A percentile compares a stretch with the other conserved stretches of the same genome.
Conservation (phyloP, 1,284 basidiomycete genomes). For the Ceratobasidium sp. region DNA sequence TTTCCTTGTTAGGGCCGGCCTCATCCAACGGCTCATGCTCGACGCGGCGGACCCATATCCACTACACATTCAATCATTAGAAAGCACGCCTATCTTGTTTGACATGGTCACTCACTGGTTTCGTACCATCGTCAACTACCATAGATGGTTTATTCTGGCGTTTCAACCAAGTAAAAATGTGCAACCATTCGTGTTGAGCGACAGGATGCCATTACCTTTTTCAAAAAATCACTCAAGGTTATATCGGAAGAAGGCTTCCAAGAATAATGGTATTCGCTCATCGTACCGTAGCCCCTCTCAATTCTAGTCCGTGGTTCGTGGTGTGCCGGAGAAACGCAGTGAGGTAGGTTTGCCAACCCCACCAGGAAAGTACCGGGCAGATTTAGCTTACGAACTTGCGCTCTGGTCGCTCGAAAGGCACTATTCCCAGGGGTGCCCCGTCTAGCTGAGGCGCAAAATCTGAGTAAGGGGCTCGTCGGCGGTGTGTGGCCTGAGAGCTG, state of each 20-base stretch:
- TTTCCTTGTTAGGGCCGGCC: constrained; percentile 45
- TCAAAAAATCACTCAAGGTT: constrained; percentile 19
- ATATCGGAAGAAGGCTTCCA: constrained; percentile 23
- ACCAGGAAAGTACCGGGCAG: no score
- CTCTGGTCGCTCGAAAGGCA: no score
- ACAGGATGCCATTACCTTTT: constrained; percentile 12
- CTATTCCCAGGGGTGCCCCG: no score
- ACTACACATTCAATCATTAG: constrained; percentile 56
- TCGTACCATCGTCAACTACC: constrained; percentile 77
- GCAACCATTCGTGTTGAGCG: background rate
- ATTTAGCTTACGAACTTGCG: no score
- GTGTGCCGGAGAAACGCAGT: no score
- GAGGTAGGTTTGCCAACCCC: no score
- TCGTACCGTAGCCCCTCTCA: no score
- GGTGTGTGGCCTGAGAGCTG: no score
- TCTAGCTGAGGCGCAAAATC: no score
- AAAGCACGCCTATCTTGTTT: background rate
- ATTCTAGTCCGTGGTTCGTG: no score
- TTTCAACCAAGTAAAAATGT: background rate
- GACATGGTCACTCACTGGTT: constrained; percentile 63
- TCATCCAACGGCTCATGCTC: constrained; percentile 34
- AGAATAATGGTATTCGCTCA: constrained; percentile 16
- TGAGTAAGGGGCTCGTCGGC: no score
- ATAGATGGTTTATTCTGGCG: constrained; percentile 74
- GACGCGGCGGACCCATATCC: constrained; percentile 70